phyloP scores from a whole-genome alignment of 805 yeast species.

The Candida easanensis region DNA sequence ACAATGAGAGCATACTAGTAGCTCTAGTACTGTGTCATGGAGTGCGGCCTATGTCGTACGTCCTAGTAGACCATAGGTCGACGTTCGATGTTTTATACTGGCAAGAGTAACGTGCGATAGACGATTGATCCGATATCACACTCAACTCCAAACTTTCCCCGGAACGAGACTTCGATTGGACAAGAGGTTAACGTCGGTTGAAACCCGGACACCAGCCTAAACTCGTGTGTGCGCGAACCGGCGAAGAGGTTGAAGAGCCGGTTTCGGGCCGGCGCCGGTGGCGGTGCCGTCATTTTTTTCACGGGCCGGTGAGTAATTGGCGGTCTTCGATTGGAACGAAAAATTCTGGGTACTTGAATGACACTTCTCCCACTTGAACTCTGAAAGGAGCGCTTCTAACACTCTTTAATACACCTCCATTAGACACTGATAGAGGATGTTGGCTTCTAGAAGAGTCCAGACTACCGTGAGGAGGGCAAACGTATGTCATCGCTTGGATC shows the following conservation, averaged over 20 bases:
- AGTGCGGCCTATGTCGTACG: no score
- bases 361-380: background rate
- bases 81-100: no score
- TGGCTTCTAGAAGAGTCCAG: conserved; percentile 12
- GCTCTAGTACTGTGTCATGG: no score
- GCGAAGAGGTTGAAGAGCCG: no score
- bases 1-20: no score
- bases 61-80: no score
- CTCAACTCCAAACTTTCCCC: no score
- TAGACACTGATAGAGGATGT: conserved; percentile 1
- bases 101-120: no score
- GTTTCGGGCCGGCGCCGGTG: conserved; percentile 1
- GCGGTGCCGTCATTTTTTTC: conserved; percentile 3
- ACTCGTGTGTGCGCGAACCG: no score
- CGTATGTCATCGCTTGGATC: conserved; percentile 11
- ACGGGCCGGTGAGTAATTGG: conserved; percentile 16
- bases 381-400: background rate
- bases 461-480: conserved; percentile 12
- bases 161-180: no score
- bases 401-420: background rate
- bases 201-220: background rate
- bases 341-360: background rate
- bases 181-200: no score
- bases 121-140: no score
- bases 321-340: conserved; percentile 14